Evolutionary conservation across 495 filamentous ascomycete species (phyloP).

Genomic region (Amphirosellinia nigrospora): DNA sequence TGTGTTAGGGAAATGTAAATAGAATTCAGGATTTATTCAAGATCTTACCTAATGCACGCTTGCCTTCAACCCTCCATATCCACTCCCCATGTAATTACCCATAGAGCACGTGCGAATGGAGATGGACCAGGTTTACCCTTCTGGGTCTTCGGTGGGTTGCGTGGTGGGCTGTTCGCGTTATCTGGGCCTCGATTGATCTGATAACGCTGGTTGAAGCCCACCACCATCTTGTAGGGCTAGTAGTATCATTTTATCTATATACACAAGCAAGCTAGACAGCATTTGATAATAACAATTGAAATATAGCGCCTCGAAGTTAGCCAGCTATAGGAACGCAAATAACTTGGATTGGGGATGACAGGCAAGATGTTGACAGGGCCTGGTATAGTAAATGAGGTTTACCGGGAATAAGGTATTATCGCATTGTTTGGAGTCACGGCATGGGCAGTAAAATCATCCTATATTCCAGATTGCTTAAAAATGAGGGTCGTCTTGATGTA

Average conservation of each 20-base stretch:
- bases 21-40: neutral
- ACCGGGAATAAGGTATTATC: neutral
- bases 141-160: neutral
- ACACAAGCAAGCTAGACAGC: neutral
- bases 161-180: neutral
- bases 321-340: neutral
- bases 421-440: neutral
- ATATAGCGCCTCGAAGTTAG: neutral
- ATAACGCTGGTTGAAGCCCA: neutral
- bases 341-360: neutral
- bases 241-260: neutral
- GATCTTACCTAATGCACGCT: neutral
- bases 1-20: neutral
- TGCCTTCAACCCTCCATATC: neutral
- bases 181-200: neutral
- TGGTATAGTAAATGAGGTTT: neutral
- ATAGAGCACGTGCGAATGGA: slow-evolving; percentile 16
- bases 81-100: neutral
- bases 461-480: neutral
- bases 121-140: neutral
- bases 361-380: neutral
- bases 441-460: neutral
- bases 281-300: neutral
- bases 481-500: neutral
- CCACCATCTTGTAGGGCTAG: neutral